phyloP scores from a whole-genome alignment of 1,139 yeast genomes.

The Yamadazyma triangularis region DNA sequence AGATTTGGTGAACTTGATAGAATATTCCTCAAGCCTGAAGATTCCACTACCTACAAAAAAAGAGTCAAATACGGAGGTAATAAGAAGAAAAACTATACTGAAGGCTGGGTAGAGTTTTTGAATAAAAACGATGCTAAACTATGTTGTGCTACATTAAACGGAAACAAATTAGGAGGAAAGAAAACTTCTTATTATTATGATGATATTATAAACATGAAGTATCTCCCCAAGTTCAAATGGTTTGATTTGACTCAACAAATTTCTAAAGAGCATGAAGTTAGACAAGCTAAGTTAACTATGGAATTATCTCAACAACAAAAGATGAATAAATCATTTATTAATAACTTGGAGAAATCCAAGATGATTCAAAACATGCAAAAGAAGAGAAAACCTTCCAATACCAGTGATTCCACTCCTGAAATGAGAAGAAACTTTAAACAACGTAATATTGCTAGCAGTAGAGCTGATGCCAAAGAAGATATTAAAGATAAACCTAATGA shows the following conservation, averaged over 20 bases:
- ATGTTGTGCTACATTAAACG: conserved; percentile 83
- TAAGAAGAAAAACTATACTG: conserved; percentile 80
- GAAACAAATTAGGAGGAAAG: conserved; percentile 86
- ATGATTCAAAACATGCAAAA: conserved; percentile 66
- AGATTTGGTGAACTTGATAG: conserved; percentile 87
- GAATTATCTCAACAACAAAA: conserved; percentile 88
- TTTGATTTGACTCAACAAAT: conserved; percentile 89
- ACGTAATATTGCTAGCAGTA: conserved; percentile 55
- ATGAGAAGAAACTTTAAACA: conserved; percentile 58
- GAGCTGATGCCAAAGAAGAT: conserved; percentile 56
- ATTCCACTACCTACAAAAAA: conserved; percentile 54
- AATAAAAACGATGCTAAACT: conserved; percentile 83
- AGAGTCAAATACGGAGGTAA: conserved; percentile 92
- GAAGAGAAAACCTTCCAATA: conserved; percentile 37
- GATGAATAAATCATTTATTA: conserved; percentile 76
- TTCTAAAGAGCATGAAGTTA: conserved; percentile 81
- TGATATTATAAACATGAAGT: conserved; percentile 86
- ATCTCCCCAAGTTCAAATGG: conserved; percentile 93
- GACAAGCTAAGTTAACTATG: conserved; percentile 81
- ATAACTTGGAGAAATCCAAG: conserved; percentile 83
- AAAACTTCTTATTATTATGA: conserved; percentile 92
- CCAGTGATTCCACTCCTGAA: conserved; percentile 20
- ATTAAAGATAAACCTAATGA: conserved; percentile 43
- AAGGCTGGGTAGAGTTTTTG: conserved; percentile 96
- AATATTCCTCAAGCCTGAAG: conserved; percentile 84